A percentile compares a stretch with the other conserved stretches of the same genome.
phyloP scores from a whole-genome alignment of 139 green algal species.

The Coccomyxa sp. region DNA sequence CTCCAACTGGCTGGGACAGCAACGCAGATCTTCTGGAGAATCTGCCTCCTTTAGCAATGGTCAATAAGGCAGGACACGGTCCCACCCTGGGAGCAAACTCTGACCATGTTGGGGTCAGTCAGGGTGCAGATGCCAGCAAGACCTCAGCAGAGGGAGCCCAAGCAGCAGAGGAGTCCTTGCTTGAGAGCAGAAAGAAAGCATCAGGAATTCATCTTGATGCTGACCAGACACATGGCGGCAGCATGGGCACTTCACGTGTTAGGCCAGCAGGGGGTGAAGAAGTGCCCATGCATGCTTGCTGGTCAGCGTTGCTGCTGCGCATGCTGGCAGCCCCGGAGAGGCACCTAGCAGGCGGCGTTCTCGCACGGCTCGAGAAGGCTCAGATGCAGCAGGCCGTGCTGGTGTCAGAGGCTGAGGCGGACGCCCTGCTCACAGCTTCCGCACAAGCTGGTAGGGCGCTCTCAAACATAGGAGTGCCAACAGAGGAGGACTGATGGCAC shows the following conservation, averaged over 20 bases:
- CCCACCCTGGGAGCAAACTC: too few species aligned
- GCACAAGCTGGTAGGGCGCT: neutral
- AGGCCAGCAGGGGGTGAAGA: neutral
- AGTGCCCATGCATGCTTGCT: slow-evolving; percentile 3
- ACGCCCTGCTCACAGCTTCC: neutral
- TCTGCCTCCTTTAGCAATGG: too few species aligned
- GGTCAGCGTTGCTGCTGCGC: neutral
- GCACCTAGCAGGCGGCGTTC: neutral
- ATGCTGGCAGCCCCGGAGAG: neutral
- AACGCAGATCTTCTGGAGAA: too few species aligned
- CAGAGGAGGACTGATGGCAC: neutral
- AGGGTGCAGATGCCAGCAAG: neutral
- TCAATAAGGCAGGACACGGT: too few species aligned
- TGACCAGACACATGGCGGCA: neutral
- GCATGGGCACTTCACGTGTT: neutral
- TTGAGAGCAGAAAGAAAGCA: neutral
- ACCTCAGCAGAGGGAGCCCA: neutral
- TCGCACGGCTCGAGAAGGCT: neutral
- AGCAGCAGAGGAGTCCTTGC: neutral
- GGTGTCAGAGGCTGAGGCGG: neutral
- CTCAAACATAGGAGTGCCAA: neutral
- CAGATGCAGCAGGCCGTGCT: neutral
- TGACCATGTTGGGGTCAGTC: too few species aligned
- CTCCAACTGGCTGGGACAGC: too few species aligned
- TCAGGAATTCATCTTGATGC: neutral